A percentile compares a stretch with the other conserved stretches of the same genome.
These are phyloP conservation scores for Pythium grandisporangium DNA, from an alignment of 352 stramenopile species.

Conservation along the genomic window DNA sequence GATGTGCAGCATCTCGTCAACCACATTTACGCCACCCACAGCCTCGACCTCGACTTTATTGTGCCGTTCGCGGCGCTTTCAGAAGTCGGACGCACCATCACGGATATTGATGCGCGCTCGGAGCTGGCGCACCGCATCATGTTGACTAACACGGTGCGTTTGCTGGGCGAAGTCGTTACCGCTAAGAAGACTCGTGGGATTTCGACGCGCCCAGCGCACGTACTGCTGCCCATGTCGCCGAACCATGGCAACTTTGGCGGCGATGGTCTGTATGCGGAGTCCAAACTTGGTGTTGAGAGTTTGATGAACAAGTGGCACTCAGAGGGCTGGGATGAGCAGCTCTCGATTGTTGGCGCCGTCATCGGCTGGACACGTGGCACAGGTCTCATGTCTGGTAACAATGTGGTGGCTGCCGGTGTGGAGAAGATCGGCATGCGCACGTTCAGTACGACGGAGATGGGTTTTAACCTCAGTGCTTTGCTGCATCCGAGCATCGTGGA, in stretches of 20 bases:
- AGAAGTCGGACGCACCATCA: constrained; percentile 69
- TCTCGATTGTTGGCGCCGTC: constrained; percentile 75
- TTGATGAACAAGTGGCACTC: constrained; percentile 83
- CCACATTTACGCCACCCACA: constrained; percentile 80
- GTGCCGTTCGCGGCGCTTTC: constrained; percentile 83
- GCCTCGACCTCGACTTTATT: constrained; percentile 80
- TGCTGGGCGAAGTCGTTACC: constrained; percentile 69
- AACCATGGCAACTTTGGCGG: constrained; percentile 85
- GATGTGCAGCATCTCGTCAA: constrained; percentile 61
- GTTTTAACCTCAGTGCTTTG: constrained; percentile 81
- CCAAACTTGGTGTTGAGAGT: constrained; percentile 81
- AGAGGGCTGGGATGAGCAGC: constrained; percentile 80
- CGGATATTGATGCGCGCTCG: constrained; percentile 65
- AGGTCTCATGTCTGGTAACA: constrained; percentile 85
- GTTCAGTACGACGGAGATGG: constrained; percentile 83
- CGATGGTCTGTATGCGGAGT: constrained; percentile 84
- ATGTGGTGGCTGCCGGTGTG: constrained; percentile 71
- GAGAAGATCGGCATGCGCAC: constrained; percentile 78
- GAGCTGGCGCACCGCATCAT: constrained; percentile 84
- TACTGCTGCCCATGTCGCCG: constrained; percentile 71
- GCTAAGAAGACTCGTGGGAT: constrained; percentile 69
- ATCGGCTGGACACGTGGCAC: constrained; percentile 86
- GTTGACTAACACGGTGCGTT: constrained; percentile 79
- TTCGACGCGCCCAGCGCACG: constrained; percentile 62
- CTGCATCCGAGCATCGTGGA: constrained; percentile 77